Evolutionary conservation across 495 filamentous ascomycete genomes (phyloP).

Genomic region (Collariella sp.): DNA sequence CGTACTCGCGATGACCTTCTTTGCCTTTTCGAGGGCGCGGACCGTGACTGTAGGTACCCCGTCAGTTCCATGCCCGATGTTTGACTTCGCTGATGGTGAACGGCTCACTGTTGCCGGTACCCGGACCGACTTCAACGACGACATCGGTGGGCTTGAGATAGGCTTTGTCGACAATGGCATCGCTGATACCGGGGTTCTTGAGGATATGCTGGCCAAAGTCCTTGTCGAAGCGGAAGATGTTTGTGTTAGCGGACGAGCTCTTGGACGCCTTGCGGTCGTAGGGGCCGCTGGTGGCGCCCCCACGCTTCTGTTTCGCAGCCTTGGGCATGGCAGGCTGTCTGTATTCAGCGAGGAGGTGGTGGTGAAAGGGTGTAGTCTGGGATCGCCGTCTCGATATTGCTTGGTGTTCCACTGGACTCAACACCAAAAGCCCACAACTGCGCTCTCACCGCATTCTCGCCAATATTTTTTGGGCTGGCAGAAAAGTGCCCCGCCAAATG

Average conservation of each 20-base stretch:
- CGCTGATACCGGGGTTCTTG: constrained; percentile 89
- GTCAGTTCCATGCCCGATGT: neutral
- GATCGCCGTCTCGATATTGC: neutral
- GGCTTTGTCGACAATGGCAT: constrained; percentile 78
- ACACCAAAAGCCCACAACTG: too few relatives aligned
- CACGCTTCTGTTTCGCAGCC: constrained; percentile 53
- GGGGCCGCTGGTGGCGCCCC: constrained; percentile 43
- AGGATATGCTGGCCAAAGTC: constrained; percentile 76
- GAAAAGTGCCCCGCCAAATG: constrained; percentile 22
- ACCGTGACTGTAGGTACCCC: constrained; percentile 57
- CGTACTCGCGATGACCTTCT: constrained; percentile 63
- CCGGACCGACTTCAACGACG: constrained; percentile 37
- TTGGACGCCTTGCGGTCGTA: constrained; percentile 43
- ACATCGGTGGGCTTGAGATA: constrained; percentile 82
- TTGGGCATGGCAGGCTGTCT: constrained; percentile 44
- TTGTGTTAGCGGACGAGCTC: constrained; percentile 51
- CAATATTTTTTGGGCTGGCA: constrained; percentile 21
- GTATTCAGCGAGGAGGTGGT: neutral
- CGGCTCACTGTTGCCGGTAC: constrained; percentile 27
- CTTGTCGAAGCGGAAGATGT: constrained; percentile 66
- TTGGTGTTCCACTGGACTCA: neutral
- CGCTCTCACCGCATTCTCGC: neutral
- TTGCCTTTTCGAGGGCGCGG: constrained; percentile 76
- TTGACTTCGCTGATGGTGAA: neutral
- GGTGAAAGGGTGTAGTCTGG: neutral